Evolutionary conservation across 495 filamentous ascomycete species (phyloP).

Genomic region (Tuber indicum): DNA sequence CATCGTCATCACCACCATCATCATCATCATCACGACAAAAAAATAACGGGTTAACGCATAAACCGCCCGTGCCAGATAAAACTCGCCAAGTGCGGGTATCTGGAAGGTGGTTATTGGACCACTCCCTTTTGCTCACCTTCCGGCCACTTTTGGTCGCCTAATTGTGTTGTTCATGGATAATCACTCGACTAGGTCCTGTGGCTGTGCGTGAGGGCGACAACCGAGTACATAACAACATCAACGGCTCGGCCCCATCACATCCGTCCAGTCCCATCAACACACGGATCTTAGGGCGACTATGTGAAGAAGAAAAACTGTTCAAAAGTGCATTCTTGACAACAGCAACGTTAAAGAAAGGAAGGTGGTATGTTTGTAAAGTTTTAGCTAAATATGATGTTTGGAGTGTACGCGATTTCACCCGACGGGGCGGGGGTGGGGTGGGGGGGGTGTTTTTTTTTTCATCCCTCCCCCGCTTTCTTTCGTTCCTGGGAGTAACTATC

Average conservation of each 20-base stretch:
- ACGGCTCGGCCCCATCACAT: neutral
- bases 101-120: neutral
- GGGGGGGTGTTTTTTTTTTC: neutral
- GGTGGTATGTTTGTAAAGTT: neutral
- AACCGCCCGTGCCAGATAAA: neutral
- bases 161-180: neutral
- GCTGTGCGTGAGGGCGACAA: neutral
- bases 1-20: neutral
- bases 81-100: neutral
- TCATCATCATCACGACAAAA: neutral
- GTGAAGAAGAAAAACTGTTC: neutral
- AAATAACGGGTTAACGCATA: neutral
- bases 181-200: neutral
- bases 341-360: neutral
- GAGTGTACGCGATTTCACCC: neutral
- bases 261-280: neutral
- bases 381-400: neutral
- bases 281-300: conserved; percentile 1
- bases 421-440: neutral
- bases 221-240: neutral
- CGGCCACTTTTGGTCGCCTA: neutral
- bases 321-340: conserved; percentile 6
- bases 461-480: neutral
- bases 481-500: neutral
- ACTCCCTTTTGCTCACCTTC: neutral